Base-by-base conservation (phyloP, 257 asterid genomes). In the Scutellaria minor region DNA sequence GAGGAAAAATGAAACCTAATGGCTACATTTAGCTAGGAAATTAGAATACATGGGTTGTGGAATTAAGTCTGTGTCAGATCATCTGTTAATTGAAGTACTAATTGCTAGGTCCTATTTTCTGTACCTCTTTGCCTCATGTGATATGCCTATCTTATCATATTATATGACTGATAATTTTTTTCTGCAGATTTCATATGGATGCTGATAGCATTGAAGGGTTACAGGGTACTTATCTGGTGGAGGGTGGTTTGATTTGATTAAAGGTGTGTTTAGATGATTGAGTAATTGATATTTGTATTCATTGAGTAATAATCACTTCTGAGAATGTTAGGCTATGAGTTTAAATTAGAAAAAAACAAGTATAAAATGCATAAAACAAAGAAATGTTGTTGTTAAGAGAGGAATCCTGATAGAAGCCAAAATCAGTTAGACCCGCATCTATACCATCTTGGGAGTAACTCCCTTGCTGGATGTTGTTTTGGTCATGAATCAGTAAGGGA, bases 321-420 rank as follows among this genome's bases (percentile, higher is more conserved):
- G 46, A n/a, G 53, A 51, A 58, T 51, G 31, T 39, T 31, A 31
- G 37, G 37, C n/a, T n/a, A n/a, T n/a, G n/a, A n/a, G n/a, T n/a
- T n/a, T n/a, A n/a, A n/a, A n/a, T n/a, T n/a, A n/a, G n/a, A n/a
- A n/a, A n/a, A n/a, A n/a, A n/a, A n/a, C n/a, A n/a, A n/a, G n/a
- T n/a, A n/a, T n/a, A n/a, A n/a, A n/a, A n/a, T n/a, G n/a, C n/a
- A n/a, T n/a, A n/a, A n/a, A n/a, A n/a, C n/a, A n/a, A n/a, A n/a
- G n/a, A n/a, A n/a, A n/a, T 80, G 22, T 39, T 57, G 62, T 42
- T 78, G 75, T 71, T 50, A 71, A 60, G 41, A 62, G 74, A 74
- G 13, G 70, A 74, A 65, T 73, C 85, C 80, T 64, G 72, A 58
- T 63, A 51, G 55, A 39, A 53, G 62, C 82, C n/a, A 59, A 77